Evolutionary conservation across 352 stramenopile species (phyloP), one percentile per base, ranked within the genome.

Genomic region (Thraustochytrium striatum): DNA sequence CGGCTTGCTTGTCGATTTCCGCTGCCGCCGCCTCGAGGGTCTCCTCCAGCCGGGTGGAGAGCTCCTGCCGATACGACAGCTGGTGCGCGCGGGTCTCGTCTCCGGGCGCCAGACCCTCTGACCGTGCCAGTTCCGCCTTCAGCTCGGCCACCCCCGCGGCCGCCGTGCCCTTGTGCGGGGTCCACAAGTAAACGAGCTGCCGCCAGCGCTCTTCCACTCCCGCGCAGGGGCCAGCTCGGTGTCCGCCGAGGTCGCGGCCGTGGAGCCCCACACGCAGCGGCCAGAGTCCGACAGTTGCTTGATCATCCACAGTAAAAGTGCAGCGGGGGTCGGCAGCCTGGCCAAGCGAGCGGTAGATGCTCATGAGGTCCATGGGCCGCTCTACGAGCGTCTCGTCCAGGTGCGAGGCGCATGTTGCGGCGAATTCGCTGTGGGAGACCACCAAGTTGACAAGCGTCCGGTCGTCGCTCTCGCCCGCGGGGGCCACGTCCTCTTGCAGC

Each of bases 161-260:
- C 8, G 61, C 25, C 25, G 65, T 75, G 5, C 21, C 65, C 52
- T 75, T 7, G 2, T 61, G 0, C 8, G 65, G 65, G 16, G 43
- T 30, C 65, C 65, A 75, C 11, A 43, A 75, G 50, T 75, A 75
- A 1, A 75, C 65, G 11, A 75, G 41, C 21, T 55, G 47, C 25
- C 39, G 44, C 65, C 65, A 75, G 35, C 52, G 44, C 8, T 13
- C 35, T 25, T 75, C 65, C n/a, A 25, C 0, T 9, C 16, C 47
- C 47, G 47, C 25, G 25, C 41, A 9, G 44, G 5, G 3, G 65
- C n/a, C n/a, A 75, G 25, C 16, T 16, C 32, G 11, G 33, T 57
- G 61, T 36, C 25, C 1, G 5, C n/a, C 41, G 21, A 28, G 16
- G 16, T 52, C 36, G 21, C 13, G 2, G 9, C 59, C 59, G 32